phyloP scores from a whole-genome alignment of 2,329 filamentous ascomycete species.

The Drechmeria coniospora region DNA sequence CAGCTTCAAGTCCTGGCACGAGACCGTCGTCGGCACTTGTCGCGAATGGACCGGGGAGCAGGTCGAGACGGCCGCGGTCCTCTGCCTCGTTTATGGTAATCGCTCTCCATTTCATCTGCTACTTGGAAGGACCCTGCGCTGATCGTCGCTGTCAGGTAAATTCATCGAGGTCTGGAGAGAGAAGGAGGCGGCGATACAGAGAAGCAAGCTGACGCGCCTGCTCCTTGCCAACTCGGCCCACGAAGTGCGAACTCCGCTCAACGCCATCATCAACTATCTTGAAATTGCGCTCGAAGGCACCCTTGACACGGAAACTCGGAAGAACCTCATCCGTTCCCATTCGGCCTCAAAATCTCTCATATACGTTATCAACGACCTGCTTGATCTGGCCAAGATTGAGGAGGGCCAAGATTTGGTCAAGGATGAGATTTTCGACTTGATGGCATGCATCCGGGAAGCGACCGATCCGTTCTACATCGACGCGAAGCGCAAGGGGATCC shows the following conservation, averaged over 20 bases:
- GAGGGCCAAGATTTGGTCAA: conserved; percentile 67
- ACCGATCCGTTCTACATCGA: conserved; percentile 60
- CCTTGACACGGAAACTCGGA: conserved; percentile 67
- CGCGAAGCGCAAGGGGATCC: conserved; percentile 58
- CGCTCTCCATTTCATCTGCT: neutral
- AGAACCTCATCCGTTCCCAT: conserved; percentile 71
- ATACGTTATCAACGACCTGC: conserved; percentile 83
- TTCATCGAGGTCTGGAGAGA: conserved; percentile 92
- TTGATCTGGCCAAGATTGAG: conserved; percentile 79
- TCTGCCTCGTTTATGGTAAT: conserved; percentile 75
- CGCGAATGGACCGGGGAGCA: conserved; percentile 83
- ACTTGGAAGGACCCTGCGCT: too few species aligned
- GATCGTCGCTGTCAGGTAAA: conserved; percentile 31
- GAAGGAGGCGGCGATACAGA: conserved; percentile 73
- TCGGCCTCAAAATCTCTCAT: conserved; percentile 86
- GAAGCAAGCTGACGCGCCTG: conserved; percentile 62
- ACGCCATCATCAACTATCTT: conserved; percentile 88
- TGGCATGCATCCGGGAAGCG: conserved; percentile 57
- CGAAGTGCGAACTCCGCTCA: conserved; percentile 78
- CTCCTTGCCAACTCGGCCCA: conserved; percentile 80
- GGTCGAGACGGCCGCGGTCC: conserved; percentile 72
- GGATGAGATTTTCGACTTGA: conserved; percentile 64
- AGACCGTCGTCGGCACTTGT: conserved; percentile 67
- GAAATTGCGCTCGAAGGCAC: conserved; percentile 77
- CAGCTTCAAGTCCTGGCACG: conserved; percentile 68